Percentiles rank a stretch among this genome's conserved stretches.
Evolutionary conservation across 345 rosid species (phyloP).

Genomic region (Syzygium oleosum): DNA sequence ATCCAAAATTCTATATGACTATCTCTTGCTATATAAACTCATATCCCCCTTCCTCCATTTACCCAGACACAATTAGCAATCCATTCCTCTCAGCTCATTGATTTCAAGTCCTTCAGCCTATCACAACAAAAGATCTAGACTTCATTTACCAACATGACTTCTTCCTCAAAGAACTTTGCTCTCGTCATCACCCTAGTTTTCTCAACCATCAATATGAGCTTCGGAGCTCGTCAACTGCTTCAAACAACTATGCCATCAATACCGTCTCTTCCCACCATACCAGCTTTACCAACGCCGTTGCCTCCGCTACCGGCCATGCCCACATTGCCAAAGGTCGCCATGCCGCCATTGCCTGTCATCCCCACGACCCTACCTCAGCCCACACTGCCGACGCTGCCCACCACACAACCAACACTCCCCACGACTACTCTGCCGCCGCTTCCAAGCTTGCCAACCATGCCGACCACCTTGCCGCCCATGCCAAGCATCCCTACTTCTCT

Average conservation of each 20-base stretch:
- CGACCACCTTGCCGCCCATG: not conserved
- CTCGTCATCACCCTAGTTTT: not conserved
- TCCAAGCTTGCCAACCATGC: not conserved
- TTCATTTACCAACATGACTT: not conserved
- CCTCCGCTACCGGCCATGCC: not conserved
- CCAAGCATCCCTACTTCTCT: not conserved
- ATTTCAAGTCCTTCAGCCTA: not conserved
- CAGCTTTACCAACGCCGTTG: not conserved
- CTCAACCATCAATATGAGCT: not conserved
- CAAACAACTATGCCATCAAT: not conserved
- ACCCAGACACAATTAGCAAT: not conserved
- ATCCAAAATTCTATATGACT: not conserved
- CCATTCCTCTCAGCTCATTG: not conserved
- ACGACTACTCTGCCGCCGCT: not conserved
- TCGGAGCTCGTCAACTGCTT: not conserved
- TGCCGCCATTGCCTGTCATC: not conserved
- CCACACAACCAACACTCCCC: not conserved
- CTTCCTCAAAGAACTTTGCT: not conserved
- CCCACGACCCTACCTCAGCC: not conserved
- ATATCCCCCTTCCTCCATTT: not conserved
- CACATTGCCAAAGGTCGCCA: not conserved
- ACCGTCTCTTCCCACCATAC: not conserved
- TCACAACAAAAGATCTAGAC: not conserved
- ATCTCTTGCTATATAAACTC: not conserved
- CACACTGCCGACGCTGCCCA: not conserved